Percentiles rank a stretch among this genome's conserved stretches.
These are phyloP conservation scores for Jamesozyma lodderae DNA, from an alignment of 805 yeast species.

Conservation along the genomic window DNA sequence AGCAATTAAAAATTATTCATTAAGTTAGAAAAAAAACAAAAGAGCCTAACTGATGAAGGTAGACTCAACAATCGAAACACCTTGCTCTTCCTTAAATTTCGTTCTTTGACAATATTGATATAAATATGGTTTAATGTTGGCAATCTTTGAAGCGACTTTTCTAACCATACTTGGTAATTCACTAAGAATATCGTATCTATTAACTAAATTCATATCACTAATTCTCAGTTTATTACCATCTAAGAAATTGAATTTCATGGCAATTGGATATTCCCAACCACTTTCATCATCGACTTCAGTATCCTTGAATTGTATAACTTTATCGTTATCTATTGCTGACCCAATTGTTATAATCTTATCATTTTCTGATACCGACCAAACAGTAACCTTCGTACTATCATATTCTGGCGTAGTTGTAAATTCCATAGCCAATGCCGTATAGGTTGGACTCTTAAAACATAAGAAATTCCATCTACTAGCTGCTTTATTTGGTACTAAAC, in stretches of 20 bases:
- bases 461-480: slow-evolving; percentile 83
- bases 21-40: no score
- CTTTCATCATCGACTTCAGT: slow-evolving; percentile 47
- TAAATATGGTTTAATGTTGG: slow-evolving; percentile 77
- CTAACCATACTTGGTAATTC: slow-evolving; percentile 78
- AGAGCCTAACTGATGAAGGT: slow-evolving; percentile 52
- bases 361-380: slow-evolving; percentile 38
- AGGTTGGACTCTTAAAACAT: slow-evolving; percentile 59
- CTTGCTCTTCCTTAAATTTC: slow-evolving; percentile 45
- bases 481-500: slow-evolving; percentile 88
- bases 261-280: slow-evolving; percentile 72
- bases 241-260: slow-evolving; percentile 27
- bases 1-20: no score
- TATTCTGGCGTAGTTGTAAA: slow-evolving; percentile 74
- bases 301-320: slow-evolving; percentile 27
- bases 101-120: slow-evolving; percentile 69
- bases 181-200: slow-evolving; percentile 81
- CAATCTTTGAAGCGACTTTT: slow-evolving; percentile 67
- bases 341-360: slow-evolving; percentile 40
- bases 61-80: slow-evolving; percentile 65
- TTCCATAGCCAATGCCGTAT: slow-evolving; percentile 72
- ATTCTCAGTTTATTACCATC: slow-evolving; percentile 25
- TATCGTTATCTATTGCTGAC: slow-evolving; percentile 48
- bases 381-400: slow-evolving; percentile 33
- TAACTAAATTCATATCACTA: slow-evolving; percentile 54